Percentiles rank a stretch among this genome's conserved stretches.
Evolutionary conservation across 176 grass and related monocot species (phyloP).

Genomic region (Oryza coarctata): DNA sequence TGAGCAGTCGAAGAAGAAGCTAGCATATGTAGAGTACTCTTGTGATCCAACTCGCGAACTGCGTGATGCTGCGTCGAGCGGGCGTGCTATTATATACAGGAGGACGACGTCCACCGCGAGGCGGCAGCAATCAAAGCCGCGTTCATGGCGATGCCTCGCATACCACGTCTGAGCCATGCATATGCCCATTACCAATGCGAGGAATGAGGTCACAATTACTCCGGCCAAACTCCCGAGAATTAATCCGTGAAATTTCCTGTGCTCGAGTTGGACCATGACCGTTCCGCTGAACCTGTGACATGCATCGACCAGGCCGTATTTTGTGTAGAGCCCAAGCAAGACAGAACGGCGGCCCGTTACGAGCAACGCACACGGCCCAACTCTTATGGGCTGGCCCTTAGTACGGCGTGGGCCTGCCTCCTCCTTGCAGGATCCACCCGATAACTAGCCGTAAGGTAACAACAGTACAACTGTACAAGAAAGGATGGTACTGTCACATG

Average conservation of each 20-base stretch:
- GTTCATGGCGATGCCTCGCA: background rate
- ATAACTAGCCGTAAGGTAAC: too few relatives aligned
- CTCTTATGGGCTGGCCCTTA: background rate
- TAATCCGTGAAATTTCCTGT: background rate
- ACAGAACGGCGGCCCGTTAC: background rate
- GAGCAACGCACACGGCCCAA: background rate
- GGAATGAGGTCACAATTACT: background rate
- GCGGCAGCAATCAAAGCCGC: background rate
- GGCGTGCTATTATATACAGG: background rate
- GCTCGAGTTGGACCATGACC: background rate
- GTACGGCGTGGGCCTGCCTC: too few relatives aligned
- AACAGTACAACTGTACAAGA: background rate
- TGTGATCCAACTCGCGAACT: background rate
- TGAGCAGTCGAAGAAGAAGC: background rate
- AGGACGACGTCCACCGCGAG: too few relatives aligned
- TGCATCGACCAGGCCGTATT: background rate
- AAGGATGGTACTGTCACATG: background rate
- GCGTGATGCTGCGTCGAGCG: background rate
- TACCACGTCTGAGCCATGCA: background rate
- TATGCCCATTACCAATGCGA: background rate
- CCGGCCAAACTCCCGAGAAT: background rate
- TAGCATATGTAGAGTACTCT: background rate
- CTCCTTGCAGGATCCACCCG: too few relatives aligned
- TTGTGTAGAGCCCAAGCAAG: background rate
- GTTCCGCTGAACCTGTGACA: background rate